phyloP scores from a whole-genome alignment of 257 asterid species.

The Buddleja alternifolia region DNA sequence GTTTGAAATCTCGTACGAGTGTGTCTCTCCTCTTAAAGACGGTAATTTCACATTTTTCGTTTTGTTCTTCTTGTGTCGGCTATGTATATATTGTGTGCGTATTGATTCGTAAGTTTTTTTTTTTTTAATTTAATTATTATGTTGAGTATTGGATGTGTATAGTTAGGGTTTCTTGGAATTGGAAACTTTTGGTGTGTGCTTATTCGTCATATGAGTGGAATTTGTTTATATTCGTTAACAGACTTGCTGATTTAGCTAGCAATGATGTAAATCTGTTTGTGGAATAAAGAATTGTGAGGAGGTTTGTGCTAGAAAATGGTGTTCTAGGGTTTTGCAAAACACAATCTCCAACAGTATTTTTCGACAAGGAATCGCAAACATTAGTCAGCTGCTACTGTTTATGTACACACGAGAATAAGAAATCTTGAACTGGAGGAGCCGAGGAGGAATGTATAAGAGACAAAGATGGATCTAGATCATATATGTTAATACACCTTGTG shows the following conservation, averaged over 20 bases:
- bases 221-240: not conserved
- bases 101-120: not conserved
- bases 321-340: conserved; percentile 37
- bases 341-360: conserved; percentile 3
- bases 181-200: not conserved
- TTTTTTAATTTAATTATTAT: not conserved
- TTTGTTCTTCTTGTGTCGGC: not conserved
- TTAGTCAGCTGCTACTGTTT: not conserved
- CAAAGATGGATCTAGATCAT: conserved; percentile 14
- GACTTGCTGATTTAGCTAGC: conserved; percentile 20
- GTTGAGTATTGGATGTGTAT: not conserved
- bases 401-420: conserved; percentile 6
- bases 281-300: not conserved
- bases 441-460: not conserved
- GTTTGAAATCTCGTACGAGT: conserved; percentile 97
- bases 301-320: conserved; percentile 7
- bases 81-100: conserved; percentile 1
- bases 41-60: conserved; percentile 43
- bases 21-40: conserved; percentile 82
- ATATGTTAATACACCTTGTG: conserved; percentile 3
- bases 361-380: not conserved
- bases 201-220: not conserved
- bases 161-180: not conserved
- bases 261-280: conserved; percentile 20
- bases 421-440: not conserved